Percentiles rank a stretch among this genome's conserved stretches.
phyloP scores from a whole-genome alignment of 441 rosid species.

The Jatropha multifida region DNA sequence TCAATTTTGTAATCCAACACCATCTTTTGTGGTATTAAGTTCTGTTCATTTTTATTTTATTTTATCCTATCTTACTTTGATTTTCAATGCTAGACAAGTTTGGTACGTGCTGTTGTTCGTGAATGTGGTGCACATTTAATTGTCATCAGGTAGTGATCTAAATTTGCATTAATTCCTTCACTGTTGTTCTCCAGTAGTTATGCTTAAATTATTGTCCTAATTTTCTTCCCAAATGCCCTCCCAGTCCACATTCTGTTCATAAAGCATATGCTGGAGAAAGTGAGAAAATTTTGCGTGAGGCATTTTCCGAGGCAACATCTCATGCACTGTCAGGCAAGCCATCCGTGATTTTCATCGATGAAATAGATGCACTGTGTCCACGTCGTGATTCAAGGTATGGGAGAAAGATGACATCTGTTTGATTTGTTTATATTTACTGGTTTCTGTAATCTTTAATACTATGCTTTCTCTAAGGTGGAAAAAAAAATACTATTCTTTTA shows the following conservation, averaged over 20 bases:
- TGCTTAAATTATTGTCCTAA: not conserved
- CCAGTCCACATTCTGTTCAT: constrained; percentile 84
- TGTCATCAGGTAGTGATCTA: constrained; percentile 60
- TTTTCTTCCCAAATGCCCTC: constrained; percentile 18
- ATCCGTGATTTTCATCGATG: constrained; percentile 88
- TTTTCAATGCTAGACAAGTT: constrained; percentile 62
- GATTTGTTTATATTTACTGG: not conserved
- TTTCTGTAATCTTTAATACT: not conserved
- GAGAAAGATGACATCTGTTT: not conserved
- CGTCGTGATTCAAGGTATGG: constrained; percentile 69
- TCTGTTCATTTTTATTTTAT: constrained; percentile 9
- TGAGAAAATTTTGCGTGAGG: constrained; percentile 76
- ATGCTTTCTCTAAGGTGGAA: not conserved
- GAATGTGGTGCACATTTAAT: constrained; percentile 79
- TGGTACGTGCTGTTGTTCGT: constrained; percentile 86
- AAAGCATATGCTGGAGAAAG: constrained; percentile 91
- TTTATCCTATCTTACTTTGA: not conserved
- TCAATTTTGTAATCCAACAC: not conserved
- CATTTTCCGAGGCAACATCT: constrained; percentile 73
- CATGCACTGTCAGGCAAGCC: constrained; percentile 64
- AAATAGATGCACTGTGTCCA: constrained; percentile 88
- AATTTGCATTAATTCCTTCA: not conserved
- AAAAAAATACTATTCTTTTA: not conserved
- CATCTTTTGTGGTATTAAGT: not conserved
- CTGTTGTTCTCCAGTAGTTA: not conserved